phyloP scores from a whole-genome alignment of 805 yeast genomes.

The Metschnikowia gelsemii region DNA sequence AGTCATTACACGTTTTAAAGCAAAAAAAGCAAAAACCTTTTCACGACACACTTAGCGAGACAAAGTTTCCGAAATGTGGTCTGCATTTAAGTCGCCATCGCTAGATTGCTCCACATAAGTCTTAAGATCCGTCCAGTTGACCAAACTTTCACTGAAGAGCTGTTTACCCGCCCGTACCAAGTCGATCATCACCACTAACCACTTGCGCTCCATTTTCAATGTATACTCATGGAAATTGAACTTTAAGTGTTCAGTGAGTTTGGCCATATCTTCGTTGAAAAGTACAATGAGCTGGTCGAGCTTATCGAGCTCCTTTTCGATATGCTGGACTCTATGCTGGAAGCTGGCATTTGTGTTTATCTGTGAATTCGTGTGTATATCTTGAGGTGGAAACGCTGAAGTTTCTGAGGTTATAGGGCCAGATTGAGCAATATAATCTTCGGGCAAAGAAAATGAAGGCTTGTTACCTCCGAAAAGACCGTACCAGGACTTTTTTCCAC shows the following conservation, averaged over 20 bases:
- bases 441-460: conserved; percentile 17
- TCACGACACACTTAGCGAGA: not conserved
- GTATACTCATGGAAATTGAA: conserved; percentile 38
- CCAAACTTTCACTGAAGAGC: conserved; percentile 21
- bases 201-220: conserved; percentile 40
- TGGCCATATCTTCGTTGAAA: conserved; percentile 43
- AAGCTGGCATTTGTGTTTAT: conserved; percentile 19
- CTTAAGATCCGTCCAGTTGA: conserved; percentile 36
- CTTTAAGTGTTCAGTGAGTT: conserved; percentile 44
- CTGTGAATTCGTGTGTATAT: too few species aligned
- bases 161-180: conserved; percentile 36
- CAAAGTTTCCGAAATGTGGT: conserved; percentile 3
- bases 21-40: too few species aligned
- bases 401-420: conserved; percentile 5
- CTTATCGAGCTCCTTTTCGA: conserved; percentile 44
- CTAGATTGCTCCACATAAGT: conserved; percentile 8
- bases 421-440: conserved; percentile 4
- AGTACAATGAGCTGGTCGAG: conserved; percentile 49
- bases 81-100: conserved; percentile 4
- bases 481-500: conserved; percentile 40
- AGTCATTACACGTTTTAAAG: too few species aligned
- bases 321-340: conserved; percentile 32
- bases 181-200: conserved; percentile 39
- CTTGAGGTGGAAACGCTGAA: conserved; percentile 5
- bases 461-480: conserved; percentile 44